Evolutionary conservation across 2,329 filamentous ascomycete species (phyloP), one percentile per base, ranked within the genome.

Genomic region (Fusarium multiceps): DNA sequence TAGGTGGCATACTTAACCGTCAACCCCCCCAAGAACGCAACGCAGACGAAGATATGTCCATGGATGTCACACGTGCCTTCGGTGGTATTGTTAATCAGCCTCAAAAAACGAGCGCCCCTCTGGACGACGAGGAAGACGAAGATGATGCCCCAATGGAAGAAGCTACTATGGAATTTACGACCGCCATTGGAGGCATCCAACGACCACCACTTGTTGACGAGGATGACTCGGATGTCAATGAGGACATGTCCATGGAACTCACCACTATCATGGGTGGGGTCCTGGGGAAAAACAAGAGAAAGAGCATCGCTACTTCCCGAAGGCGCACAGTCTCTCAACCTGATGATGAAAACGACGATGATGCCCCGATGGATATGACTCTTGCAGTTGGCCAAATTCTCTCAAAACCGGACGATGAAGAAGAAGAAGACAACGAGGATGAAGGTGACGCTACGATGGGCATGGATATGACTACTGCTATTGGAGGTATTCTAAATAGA

Each of bases 1-100:
- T 88, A 51, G 88, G 88, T 5, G 82, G 85, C 13, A 89, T 89
- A 41, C 75, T 86, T 25, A 79, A 77, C 65, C 21, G 83, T 55
- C 75, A 84, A 21, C 76, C 81, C 12, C 84, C 86, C 18, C 82
- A 83, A 20, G 77, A 80, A 21, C 32, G 34, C 4, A 73, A 77
- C 7, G 81, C 85, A 32, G 85, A 87, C 21, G 87, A 89, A 68
- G 93, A 94, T 41, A 90, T 97, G 85, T 96, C 93, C 23, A 98
- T 98, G 95, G 95, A 98, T 74, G 93, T 98, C 13, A 98, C 95
- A 2, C 89, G 88, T 55, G 93, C 89, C 13, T 84, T 97, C 55
- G 95, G 95, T 11, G 88, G 90, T 5, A 98, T 98, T 56, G 80
- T 97, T 21, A 82, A 55, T 9, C 72, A 68, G 50, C 55, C 49